Conservation (phyloP, 2,329 filamentous ascomycete genomes). For the Calcarisporium arbuscula region DNA sequence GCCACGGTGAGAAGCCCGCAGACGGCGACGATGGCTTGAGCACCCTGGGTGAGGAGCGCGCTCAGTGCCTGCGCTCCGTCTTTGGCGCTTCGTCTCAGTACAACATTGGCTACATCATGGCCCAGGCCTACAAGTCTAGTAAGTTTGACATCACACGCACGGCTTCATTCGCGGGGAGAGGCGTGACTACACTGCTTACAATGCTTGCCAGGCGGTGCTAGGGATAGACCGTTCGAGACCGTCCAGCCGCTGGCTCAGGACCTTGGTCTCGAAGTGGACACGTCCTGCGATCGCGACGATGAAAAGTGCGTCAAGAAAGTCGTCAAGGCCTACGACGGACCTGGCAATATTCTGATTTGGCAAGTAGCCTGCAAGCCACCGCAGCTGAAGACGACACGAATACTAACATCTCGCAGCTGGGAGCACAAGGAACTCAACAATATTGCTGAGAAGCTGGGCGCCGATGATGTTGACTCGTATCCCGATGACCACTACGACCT, state of each 20-base stretch:
- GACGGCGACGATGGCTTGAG: constrained; percentile 43
- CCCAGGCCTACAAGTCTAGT: constrained; percentile 44
- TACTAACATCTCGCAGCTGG: constrained; percentile 34
- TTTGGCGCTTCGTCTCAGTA: constrained; percentile 47
- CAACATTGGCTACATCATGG: constrained; percentile 53
- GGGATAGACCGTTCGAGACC: constrained; percentile 46
- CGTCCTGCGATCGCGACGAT: constrained; percentile 49
- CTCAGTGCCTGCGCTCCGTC: constrained; percentile 49
- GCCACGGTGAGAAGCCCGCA: constrained; percentile 57
- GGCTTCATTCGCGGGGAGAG: no score
- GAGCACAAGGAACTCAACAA: constrained; percentile 48
- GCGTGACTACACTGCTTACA: constrained; percentile 37
- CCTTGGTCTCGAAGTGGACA: constrained; percentile 48
- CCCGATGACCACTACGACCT: constrained; percentile 43
- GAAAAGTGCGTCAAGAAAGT: constrained; percentile 45
- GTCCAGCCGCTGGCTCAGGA: constrained; percentile 49
- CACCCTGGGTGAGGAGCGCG: constrained; percentile 43
- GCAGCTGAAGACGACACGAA: background rate
- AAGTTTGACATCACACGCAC: constrained; percentile 5
- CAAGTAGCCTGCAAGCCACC: constrained; percentile 11
- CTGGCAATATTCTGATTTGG: constrained; percentile 53
- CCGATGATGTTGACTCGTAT: constrained; percentile 41
- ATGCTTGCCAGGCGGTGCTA: background rate
- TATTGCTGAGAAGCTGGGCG: constrained; percentile 46
- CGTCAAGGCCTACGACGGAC: constrained; percentile 38